Percentiles rank a stretch among this genome's conserved stretches.
Conservation (phyloP, 768 basidiomycete genomes). For the Filobasidium wieringae region DNA sequence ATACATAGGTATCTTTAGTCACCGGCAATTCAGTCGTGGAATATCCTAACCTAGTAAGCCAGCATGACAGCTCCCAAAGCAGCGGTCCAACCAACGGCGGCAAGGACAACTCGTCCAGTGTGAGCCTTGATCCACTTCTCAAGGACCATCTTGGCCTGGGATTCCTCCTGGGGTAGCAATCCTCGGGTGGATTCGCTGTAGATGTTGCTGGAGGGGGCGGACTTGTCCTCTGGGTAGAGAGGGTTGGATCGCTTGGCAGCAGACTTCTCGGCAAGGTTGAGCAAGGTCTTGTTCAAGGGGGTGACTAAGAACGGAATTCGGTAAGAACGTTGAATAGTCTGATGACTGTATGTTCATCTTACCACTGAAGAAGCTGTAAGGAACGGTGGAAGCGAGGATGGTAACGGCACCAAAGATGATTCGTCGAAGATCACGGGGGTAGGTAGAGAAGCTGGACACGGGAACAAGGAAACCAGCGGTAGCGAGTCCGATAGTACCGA, state of each 20-base stretch:
- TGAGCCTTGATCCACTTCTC: conserved; percentile 10
- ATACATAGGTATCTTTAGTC: too few relatives aligned
- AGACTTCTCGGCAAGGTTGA: not conserved
- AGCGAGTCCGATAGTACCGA: conserved; percentile 7
- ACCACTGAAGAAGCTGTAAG: conserved; percentile 11
- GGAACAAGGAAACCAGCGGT: conserved; percentile 11
- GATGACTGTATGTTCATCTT: not conserved
- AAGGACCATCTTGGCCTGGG: conserved; percentile 6
- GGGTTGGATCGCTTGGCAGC: conserved; percentile 7
- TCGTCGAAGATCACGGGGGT: conserved; percentile 8
- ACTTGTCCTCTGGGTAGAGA: conserved; percentile 3
- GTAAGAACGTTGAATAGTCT: not conserved
- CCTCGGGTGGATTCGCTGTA: not conserved
- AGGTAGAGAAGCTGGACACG: conserved; percentile 11
- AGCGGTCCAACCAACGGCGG: not conserved
- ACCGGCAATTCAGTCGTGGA: too few relatives aligned
- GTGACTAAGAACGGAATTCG: not conserved
- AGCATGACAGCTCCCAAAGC: not conserved
- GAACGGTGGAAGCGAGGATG: conserved; percentile 5
- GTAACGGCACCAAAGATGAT: conserved; percentile 4
- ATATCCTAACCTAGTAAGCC: not conserved
- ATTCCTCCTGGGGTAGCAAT: conserved; percentile 1
- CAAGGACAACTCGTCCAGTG: not conserved
- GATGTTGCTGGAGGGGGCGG: not conserved
- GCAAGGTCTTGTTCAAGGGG: conserved; percentile 10